Conservation (phyloP, 2,329 filamentous ascomycete genomes). For the Penicillium sp. region DNA sequence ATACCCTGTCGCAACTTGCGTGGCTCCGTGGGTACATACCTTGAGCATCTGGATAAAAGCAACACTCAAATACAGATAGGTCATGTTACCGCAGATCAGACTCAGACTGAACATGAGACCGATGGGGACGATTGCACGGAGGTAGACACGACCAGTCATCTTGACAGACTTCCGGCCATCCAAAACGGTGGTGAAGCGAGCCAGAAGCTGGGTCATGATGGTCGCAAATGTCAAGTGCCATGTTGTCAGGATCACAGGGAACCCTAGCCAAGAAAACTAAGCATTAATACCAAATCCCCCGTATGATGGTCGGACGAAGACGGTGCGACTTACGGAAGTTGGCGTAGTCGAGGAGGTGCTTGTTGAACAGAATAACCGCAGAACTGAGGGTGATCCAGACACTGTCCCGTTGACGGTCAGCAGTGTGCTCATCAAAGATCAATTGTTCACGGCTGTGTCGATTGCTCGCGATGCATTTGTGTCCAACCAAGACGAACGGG, state of each 20-base stretch:
- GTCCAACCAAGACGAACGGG: not conserved
- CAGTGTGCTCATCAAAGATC: not conserved
- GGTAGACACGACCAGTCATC: constrained; percentile 91
- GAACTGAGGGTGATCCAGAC: constrained; percentile 90
- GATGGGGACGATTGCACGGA: constrained; percentile 89
- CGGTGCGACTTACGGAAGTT: constrained; percentile 63
- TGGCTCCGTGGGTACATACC: constrained; percentile 4
- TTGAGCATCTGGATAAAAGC: constrained; percentile 99
- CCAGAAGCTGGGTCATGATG: constrained; percentile 87
- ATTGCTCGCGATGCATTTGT: not conserved
- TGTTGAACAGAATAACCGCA: constrained; percentile 97
- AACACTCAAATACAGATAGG: constrained; percentile 90
- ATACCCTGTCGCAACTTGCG: not conserved
- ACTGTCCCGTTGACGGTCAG: constrained; percentile 43
- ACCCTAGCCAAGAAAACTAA: constrained; percentile 28
- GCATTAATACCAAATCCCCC: not conserved
- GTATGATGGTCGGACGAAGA: not conserved
- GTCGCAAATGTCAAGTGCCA: constrained; percentile 94
- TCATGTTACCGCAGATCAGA: constrained; percentile 93
- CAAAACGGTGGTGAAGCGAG: constrained; percentile 79
- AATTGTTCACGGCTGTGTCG: constrained; percentile 9
- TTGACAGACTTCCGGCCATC: constrained; percentile 94
- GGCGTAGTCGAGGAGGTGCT: constrained; percentile 85
- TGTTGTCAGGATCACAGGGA: constrained; percentile 70
- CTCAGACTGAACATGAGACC: constrained; percentile 93